Conservation (phyloP, 1,139 yeast species). For the Diutina pseudorugosa region DNA sequence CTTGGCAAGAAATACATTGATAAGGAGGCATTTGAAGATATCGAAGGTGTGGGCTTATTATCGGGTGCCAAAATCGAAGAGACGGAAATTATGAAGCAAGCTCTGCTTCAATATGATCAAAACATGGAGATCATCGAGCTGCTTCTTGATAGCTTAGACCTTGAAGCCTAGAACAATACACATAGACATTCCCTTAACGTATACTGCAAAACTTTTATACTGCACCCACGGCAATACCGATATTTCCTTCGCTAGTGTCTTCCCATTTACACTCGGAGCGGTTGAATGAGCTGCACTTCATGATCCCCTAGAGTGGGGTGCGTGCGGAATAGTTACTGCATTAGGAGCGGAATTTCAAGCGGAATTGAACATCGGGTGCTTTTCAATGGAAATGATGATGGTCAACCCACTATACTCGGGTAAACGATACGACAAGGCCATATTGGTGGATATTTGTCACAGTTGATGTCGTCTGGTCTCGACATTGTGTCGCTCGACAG, state of each 20-base stretch:
- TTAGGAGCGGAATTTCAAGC: neutral
- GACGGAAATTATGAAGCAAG: slow-evolving; percentile 20
- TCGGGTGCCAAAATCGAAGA: slow-evolving; percentile 11
- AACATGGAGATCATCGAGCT: slow-evolving; percentile 32
- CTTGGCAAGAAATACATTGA: slow-evolving; percentile 35
- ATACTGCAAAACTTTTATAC: too few relatives aligned
- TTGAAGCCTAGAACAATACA: slow-evolving; percentile 25
- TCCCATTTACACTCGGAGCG: neutral
- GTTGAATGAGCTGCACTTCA: neutral
- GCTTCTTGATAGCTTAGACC: slow-evolving; percentile 26
- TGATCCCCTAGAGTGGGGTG: neutral
- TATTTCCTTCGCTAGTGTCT: neutral
- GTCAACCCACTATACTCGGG: too few relatives aligned
- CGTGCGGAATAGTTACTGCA: neutral
- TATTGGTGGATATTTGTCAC: too few relatives aligned
- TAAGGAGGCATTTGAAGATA: slow-evolving; percentile 23
- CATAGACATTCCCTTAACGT: neutral
- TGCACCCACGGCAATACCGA: neutral
- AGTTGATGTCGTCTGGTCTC: too few relatives aligned
- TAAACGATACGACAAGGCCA: too few relatives aligned
- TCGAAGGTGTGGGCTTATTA: slow-evolving; percentile 7
- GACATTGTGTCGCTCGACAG: too few relatives aligned
- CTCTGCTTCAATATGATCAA: slow-evolving; percentile 14
- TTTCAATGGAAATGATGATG: too few relatives aligned
- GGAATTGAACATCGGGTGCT: neutral